A percentile compares a stretch with the other conserved stretches of the same genome.
Conservation (phyloP, 371 early-diverging fungal species). For the Rhizopus arrhizus region DNA sequence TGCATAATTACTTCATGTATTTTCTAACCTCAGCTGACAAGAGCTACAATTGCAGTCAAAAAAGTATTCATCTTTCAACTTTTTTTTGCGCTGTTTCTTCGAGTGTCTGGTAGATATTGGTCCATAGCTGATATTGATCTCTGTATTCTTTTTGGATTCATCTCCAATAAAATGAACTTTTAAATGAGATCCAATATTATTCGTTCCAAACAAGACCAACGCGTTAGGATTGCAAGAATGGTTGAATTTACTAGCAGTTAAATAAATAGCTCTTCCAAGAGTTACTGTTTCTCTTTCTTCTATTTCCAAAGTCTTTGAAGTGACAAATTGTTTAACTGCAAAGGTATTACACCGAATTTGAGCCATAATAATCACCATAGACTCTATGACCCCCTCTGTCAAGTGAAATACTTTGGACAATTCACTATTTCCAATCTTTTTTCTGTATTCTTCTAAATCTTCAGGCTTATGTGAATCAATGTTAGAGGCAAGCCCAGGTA, state of each 20-base stretch:
- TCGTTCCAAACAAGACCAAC: slow-evolving; percentile 26
- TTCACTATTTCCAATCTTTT: slow-evolving; percentile 1
- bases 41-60: slow-evolving; percentile 37
- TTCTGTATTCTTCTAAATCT: slow-evolving; percentile 3
- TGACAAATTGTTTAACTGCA: slow-evolving; percentile 22
- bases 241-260: slow-evolving; percentile 37
- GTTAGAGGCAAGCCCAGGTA: slow-evolving; percentile 28
- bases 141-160: background rate
- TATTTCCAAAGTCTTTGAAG: slow-evolving; percentile 1
- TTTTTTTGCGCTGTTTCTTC: slow-evolving; percentile 11
- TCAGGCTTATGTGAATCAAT: background rate
- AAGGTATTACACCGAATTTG: slow-evolving; percentile 43
- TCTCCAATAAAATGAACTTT: slow-evolving; percentile 14
- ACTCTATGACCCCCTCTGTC: slow-evolving; percentile 9
- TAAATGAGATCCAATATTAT: background rate
- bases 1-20: background rate
- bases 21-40: slow-evolving; percentile 19
- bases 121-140: slow-evolving; percentile 40
- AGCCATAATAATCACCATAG: slow-evolving; percentile 21
- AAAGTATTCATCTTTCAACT: slow-evolving; percentile 27
- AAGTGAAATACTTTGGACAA: slow-evolving; percentile 12
- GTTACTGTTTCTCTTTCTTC: slow-evolving; percentile 9
- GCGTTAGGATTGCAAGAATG: slow-evolving; percentile 41
- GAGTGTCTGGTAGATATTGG: slow-evolving; percentile 24
- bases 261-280: slow-evolving; percentile 34